Evolutionary conservation across 331 rosid species (phyloP).

Genomic region (Acacia concinna): DNA sequence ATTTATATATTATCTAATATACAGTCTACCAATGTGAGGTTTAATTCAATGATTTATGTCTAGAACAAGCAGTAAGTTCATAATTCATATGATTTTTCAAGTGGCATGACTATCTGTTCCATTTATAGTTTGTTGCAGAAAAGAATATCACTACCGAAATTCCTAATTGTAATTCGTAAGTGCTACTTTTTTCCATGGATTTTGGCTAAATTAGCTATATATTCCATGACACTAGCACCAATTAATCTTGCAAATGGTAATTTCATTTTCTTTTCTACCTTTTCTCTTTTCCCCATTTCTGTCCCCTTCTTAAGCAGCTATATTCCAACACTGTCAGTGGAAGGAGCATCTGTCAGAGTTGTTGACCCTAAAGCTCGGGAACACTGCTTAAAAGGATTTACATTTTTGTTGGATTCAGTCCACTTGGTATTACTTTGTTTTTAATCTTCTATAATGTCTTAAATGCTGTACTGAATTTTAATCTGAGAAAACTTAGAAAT

Average conservation of each 20-base stretch:
- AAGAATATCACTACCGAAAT: constrained; percentile 57
- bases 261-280: background rate
- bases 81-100: background rate
- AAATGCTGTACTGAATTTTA: background rate
- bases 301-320: constrained; percentile 50
- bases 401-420: constrained; percentile 63
- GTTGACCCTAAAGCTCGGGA: constrained; percentile 69
- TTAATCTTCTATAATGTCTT: constrained; percentile 18
- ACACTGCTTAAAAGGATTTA: constrained; percentile 71
- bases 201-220: constrained; percentile 22
- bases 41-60: constrained; percentile 9
- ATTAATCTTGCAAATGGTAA: constrained; percentile 32
- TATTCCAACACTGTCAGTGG: constrained; percentile 60
- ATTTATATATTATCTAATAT: constrained; percentile 21
- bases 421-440: constrained; percentile 46
- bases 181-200: constrained; percentile 32
- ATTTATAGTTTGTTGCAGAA: constrained; percentile 63
- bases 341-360: constrained; percentile 68
- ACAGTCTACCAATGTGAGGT: constrained; percentile 19
- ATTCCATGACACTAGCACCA: constrained; percentile 19
- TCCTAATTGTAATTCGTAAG: constrained; percentile 74
- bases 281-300: background rate
- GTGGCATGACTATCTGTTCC: constrained; percentile 38
- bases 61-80: constrained; percentile 8
- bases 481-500: background rate